Evolutionary conservation across 2,329 filamentous ascomycete genomes (phyloP).

Genomic region (Diaporthe citri): DNA sequence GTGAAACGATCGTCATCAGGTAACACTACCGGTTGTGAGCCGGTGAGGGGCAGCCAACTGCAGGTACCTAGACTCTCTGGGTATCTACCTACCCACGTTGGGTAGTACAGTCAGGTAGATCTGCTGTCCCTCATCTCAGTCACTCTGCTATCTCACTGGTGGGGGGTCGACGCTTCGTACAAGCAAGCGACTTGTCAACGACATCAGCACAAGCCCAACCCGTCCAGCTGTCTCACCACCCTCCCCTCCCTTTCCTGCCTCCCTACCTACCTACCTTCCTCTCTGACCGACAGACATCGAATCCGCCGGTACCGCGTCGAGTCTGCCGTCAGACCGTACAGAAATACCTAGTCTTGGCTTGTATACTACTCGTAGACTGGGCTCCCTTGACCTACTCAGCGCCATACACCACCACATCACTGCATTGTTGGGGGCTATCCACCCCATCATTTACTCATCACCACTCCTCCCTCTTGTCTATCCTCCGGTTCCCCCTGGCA

Average conservation of each 20-base stretch:
- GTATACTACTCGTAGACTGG: constrained; percentile 13
- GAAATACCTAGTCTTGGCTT: constrained; percentile 18
- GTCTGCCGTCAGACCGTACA: background rate
- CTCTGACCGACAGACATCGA: constrained; percentile 11
- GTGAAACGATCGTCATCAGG: constrained; percentile 28
- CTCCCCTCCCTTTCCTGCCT: background rate
- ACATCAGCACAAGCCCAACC: constrained; percentile 32
- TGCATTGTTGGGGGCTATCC: constrained; percentile 27
- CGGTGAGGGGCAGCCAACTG: constrained; percentile 20
- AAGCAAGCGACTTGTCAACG: constrained; percentile 30
- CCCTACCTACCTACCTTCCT: constrained; percentile 7
- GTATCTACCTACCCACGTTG: background rate
- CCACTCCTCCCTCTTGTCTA: background rate
- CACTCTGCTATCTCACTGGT: constrained; percentile 15
- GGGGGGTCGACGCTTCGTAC: constrained; percentile 14
- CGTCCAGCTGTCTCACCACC: constrained; percentile 19
- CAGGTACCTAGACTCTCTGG: constrained; percentile 11
- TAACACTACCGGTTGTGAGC: background rate
- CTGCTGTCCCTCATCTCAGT: constrained; percentile 27
- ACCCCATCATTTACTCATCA: constrained; percentile 29
- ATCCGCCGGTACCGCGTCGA: constrained; percentile 20
- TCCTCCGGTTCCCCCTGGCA: background rate
- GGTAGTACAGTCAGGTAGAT: constrained; percentile 12
- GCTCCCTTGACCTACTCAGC: constrained; percentile 16
- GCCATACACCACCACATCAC: constrained; percentile 19